These are phyloP conservation scores for Anthracocystis walkeri DNA, from an alignment of 1,284 basidiomycete genomes.

Conservation along the genomic window DNA sequence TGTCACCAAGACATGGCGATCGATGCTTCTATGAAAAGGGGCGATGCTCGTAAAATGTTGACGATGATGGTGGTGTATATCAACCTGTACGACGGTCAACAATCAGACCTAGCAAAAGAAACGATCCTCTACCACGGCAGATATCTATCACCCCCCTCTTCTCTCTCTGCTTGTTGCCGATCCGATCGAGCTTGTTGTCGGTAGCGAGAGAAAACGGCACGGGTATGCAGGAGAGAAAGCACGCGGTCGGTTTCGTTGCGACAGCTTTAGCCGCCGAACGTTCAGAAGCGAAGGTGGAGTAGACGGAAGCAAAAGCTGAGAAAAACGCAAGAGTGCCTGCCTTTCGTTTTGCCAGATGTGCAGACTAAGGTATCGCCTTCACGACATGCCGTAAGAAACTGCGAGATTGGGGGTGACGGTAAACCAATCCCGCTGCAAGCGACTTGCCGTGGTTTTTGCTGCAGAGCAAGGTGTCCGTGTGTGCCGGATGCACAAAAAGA, in stretches of 20 bases:
- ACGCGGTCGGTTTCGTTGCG: neutral
- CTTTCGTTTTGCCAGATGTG: too few species aligned
- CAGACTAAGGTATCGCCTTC: too few species aligned
- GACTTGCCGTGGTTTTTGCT: too few species aligned
- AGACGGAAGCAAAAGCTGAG: too few species aligned
- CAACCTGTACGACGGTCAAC: neutral
- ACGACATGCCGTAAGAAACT: too few species aligned
- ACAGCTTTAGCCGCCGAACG: neutral
- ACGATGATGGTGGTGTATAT: constrained; percentile 8
- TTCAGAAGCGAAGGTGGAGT: too few species aligned
- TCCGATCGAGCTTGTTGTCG: neutral
- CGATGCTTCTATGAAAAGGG: neutral
- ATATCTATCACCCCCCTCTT: neutral
- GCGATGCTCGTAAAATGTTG: neutral
- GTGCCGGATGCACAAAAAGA: too few species aligned
- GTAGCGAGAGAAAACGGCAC: neutral
- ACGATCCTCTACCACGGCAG: neutral
- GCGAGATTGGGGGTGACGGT: too few species aligned
- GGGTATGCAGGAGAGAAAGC: neutral
- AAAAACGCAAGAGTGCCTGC: too few species aligned
- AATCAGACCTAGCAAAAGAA: neutral
- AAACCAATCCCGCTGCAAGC: too few species aligned
- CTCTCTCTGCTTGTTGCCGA: constrained; percentile 2
- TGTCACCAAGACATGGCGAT: constrained; percentile 4
- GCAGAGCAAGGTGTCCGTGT: too few species aligned